Base-by-base conservation (phyloP, 306 rosid genomes). In the Trichosanthes truncata region DNA sequence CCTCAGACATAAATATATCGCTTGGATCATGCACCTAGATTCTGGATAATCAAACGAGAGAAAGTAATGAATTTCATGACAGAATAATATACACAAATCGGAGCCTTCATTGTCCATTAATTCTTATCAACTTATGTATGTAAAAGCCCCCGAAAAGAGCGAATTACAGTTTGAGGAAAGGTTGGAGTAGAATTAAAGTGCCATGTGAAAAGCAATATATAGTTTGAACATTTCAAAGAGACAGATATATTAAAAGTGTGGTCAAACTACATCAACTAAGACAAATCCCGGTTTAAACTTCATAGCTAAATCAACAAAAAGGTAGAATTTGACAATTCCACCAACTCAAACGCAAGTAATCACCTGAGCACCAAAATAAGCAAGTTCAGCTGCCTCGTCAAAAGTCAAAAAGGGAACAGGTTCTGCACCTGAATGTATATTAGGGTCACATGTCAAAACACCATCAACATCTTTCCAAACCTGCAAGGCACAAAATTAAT, bases 381-480 rank as follows among this genome's bases (percentile, higher is more conserved):
- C 98, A 86, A 94, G 98, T 80, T 94, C 97, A 38, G 98, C 97
- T 73, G 98, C 97, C 90, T 94, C 98, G 23, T 92, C 98, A 82
- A 94, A 94, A 68, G 97, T 94, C 92, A 94, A 87, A 86, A 80
- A 87, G 21, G 98, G 97, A 53, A 94, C 98, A 46, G 97, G 96
- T 85, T 87, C 57, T 76, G 98, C 97, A 41, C 23, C 84, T 35
- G 88, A 81, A 75, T 88, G 89, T 83, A 94, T 86, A 74, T 92
- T 89, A 46, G 98, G 98, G 86, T 92, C 98, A 78, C 93, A 90
- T 74, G 98, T 94, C 84, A 94, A 85, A 86, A 94, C 97, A 56
- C 98, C 98, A 88, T 94, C 97, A 74, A 94, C 98, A 84, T 94
- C 97, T 88, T 94, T 94, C 98, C 98, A 94, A 35, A 94, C 98